A percentile compares a stretch with the other conserved stretches of the same genome.
Evolutionary conservation across 2,329 filamentous ascomycete species (phyloP).

Genomic region (Ilyonectria destructans): DNA sequence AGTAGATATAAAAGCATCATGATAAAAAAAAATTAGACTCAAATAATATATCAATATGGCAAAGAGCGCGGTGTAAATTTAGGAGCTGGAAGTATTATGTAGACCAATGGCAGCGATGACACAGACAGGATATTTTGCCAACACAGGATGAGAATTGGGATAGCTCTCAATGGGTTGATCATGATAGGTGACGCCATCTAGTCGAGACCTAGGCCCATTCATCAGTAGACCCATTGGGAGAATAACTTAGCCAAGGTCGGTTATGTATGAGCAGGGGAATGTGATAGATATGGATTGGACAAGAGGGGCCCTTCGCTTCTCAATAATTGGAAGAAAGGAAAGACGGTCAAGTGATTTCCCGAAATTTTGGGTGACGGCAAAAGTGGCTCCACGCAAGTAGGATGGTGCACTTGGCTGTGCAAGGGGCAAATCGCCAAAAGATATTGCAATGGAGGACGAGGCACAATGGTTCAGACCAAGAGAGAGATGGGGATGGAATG

Average conservation of each 20-base stretch:
- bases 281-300: not conserved
- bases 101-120: too few relatives aligned
- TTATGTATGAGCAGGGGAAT: not conserved
- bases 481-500: not conserved
- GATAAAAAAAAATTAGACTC: too few relatives aligned
- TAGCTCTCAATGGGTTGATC: not conserved
- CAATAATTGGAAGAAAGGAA: not conserved
- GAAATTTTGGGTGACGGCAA: constrained; percentile 9
- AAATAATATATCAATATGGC: too few relatives aligned
- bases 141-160: too few relatives aligned
- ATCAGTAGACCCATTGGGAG: not conserved
- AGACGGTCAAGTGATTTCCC: constrained; percentile 22
- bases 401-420: constrained; percentile 12
- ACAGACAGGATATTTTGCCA: too few relatives aligned
- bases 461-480: not conserved
- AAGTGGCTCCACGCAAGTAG: constrained; percentile 17
- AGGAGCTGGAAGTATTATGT: too few relatives aligned
- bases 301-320: not conserved
- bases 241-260: not conserved
- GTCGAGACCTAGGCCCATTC: constrained; percentile 7
- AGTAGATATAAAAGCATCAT: too few relatives aligned
- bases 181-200: not conserved
- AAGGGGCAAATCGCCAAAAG: constrained; percentile 2
- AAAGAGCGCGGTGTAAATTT: too few relatives aligned
- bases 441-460: not conserved